Evolutionary conservation across 2,329 filamentous ascomycete genomes (phyloP).

Genomic region (Colletotrichum sp.): DNA sequence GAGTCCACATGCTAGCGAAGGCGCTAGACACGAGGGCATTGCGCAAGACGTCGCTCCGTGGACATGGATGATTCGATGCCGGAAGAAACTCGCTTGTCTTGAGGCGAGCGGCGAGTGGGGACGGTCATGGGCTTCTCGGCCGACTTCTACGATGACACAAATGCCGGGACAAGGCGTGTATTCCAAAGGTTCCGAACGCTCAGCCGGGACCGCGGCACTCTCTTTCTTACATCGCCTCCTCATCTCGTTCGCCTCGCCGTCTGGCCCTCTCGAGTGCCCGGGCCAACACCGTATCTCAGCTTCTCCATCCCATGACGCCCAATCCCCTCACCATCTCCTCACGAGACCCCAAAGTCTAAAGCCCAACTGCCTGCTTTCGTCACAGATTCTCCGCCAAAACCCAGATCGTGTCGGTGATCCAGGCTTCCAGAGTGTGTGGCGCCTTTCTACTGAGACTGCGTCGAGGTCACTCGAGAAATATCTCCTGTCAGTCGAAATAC

Average conservation of each 20-base stretch:
- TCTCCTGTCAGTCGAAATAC: neutral
- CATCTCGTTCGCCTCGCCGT: neutral
- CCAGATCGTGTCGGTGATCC: neutral
- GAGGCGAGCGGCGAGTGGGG: neutral
- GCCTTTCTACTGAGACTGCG: neutral
- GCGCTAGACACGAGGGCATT: neutral
- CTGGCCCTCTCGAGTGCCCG: neutral
- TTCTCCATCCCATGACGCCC: neutral
- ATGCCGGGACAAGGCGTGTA: neutral
- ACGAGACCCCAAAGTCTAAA: slow-evolving; percentile 7
- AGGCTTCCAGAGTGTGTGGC: neutral
- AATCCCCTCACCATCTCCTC: neutral
- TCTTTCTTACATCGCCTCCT: neutral
- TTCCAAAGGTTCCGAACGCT: neutral
- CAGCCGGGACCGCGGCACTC: neutral
- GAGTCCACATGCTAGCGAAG: neutral
- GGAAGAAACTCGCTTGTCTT: neutral
- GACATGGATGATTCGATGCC: neutral
- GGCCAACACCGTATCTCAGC: neutral
- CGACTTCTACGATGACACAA: neutral
- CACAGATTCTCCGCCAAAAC: neutral
- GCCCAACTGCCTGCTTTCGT: neutral
- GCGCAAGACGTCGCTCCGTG: neutral
- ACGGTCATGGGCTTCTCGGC: neutral
- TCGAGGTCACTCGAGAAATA: neutral